Evolutionary conservation across 1,284 basidiomycete species (phyloP), one percentile per base, ranked within the genome.

Genomic region (Sporisorium iseilematis-ciliati): DNA sequence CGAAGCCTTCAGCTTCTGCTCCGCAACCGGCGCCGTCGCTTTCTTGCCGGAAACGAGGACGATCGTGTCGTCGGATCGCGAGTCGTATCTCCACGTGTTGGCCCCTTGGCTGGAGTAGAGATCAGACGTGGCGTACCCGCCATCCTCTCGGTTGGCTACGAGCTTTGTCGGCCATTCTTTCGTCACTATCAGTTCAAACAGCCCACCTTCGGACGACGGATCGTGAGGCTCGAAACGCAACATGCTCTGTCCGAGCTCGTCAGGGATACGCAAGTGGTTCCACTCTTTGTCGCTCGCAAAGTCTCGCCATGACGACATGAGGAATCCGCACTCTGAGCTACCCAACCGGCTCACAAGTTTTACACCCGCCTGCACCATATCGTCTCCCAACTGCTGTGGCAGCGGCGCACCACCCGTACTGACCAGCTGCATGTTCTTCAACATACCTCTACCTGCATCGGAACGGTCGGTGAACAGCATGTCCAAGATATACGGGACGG

Each of bases 271-370:
- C 7, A 90, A 84, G 86, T 88, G 90, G 75, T 89, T 89, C 90
- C 91, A 91, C 21, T 83, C 87, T 71, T 89, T 89, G 85, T 91
- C 90, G 6, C 66, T 83, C 1, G 77, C 81, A 68, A 89, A 90
- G 63, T 89, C 86, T 12, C 89, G 87, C 55, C 85, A 85, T 10
- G 89, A 89, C 76, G 88, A 87, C 87, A 89, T 85, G 65, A 90
- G 81, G 51, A 80, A 84, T n/a, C 78, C 57, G 38, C 60, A 85
- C 75, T 87, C 87, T 10, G 82, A 88, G 56, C 87, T 87, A 2
- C 90, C 90, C 75, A 89, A 89, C 40, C 88, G 86, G 12, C 89
- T 88, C 26, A 89, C 87, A 7, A 91, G 86, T 21, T 87, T 88
- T 4, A 91, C 87, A 1, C 89, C 89, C 23, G 87, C 78, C 0